Conservation (phyloP, 306 rosid genomes). For the Comarum palustre region DNA sequence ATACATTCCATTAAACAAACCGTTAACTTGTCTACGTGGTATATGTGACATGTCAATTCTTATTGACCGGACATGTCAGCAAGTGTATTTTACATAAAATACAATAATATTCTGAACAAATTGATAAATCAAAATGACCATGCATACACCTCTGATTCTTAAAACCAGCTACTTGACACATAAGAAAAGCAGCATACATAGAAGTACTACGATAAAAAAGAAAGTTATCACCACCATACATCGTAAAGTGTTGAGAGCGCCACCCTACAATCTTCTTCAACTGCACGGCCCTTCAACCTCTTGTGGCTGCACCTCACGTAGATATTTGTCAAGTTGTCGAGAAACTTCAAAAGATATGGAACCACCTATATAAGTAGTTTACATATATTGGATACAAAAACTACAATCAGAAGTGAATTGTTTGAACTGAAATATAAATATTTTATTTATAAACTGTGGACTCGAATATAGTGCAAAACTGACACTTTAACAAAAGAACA, state of each 20-base stretch:
- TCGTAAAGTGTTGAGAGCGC: slow-evolving; percentile 89
- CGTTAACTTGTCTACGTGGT: no score
- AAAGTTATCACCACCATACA: slow-evolving; percentile 40
- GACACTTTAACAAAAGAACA: not conserved
- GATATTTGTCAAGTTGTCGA: slow-evolving; percentile 90
- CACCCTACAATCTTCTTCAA: slow-evolving; percentile 86
- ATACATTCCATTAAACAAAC: no score
- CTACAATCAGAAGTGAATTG: not conserved
- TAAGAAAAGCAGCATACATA: not conserved
- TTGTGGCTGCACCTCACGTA: slow-evolving; percentile 94
- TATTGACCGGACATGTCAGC: no score
- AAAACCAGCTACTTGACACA: not conserved
- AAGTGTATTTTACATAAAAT: no score
- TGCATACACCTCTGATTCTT: not conserved
- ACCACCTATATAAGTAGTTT: slow-evolving; percentile 60
- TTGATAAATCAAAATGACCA: not conserved
- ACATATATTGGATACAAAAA: slow-evolving; percentile 15
- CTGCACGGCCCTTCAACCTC: slow-evolving; percentile 97
- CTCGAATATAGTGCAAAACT: not conserved
- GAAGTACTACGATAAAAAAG: not conserved
- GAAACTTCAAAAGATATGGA: slow-evolving; percentile 91
- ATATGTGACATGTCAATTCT: no score
- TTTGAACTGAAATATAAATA: not conserved
- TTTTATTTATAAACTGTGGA: not conserved
- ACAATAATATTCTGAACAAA: no score